Evolutionary conservation across 2,329 filamentous ascomycete genomes (phyloP), one percentile per base, ranked within the genome.

Genomic region (Cladosporium sp.): DNA sequence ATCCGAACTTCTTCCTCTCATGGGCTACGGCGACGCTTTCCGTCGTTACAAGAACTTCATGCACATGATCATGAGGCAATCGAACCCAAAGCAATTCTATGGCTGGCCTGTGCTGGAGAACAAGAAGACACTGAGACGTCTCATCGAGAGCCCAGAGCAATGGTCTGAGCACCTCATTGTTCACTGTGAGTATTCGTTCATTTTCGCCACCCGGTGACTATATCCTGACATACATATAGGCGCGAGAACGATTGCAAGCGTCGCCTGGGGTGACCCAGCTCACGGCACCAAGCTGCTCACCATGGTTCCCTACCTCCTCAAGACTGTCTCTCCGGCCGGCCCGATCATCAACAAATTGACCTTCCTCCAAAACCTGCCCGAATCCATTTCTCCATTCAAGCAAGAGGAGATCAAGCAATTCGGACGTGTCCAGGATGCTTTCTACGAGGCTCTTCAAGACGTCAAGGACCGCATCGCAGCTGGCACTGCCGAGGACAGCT

Each of bases 41-140:
- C 63, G 64, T 54, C 69, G 73, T 65, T 71, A 74, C 66, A 75
- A 75, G 71, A 77, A 77, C 71, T 77, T 77, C 71, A 76, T 77
- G 69, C 75, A 77, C 68, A 60, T 70, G 58, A 75, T 77, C 66
- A 76, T 76, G 73, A 69, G 72, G 58, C 69, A 76, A 64, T 70
- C 74, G 38, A 68, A 69, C 58, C 73, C 73, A 15, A 71, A 72
- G 47, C 65, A 67, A 12, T 77, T 76, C 69, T 77, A 75, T 66
- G 72, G 72, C 61, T 74, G 71, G 68, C 75, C 75, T 4, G 69
- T 68, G n/a, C 47, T 67, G 2, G 75, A 76, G 72, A 77, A 77
- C 73, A 76, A 75, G 72, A 68, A 68, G 54, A 77, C 75, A 15
- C 67, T 77, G 49, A 71, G 73, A 36, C 73, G 75, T 64, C 65